These are phyloP conservation scores for Aureobasidium musti DNA, from an alignment of 2,329 filamentous ascomycete species.

Conservation along the genomic window DNA sequence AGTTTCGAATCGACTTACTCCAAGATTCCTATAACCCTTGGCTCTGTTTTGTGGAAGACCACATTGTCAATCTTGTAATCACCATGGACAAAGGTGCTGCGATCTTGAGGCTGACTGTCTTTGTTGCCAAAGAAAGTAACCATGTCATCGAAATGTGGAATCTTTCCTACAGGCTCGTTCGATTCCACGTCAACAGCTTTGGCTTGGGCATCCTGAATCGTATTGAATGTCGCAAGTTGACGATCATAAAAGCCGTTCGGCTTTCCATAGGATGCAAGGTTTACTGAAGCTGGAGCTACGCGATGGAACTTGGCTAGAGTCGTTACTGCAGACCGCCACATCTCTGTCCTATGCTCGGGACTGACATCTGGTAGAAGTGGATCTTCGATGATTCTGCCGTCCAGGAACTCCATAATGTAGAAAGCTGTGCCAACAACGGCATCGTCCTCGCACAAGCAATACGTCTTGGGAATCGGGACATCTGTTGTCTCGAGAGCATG, in stretches of 20 bases:
- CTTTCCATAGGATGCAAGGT: conserved; percentile 73
- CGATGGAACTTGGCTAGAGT: conserved; percentile 85
- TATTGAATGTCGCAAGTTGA: conserved; percentile 79
- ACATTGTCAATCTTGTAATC: conserved; percentile 81
- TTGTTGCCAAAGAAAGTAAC: conserved; percentile 74
- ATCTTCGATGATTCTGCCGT: conserved; percentile 92
- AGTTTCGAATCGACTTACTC: conserved; percentile 51
- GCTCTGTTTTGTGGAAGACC: conserved; percentile 81
- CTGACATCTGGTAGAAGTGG: conserved; percentile 74
- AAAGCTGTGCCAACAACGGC: conserved; percentile 84
- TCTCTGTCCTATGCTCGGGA: conserved; percentile 67
- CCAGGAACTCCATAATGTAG: conserved; percentile 95
- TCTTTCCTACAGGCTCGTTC: conserved; percentile 70
- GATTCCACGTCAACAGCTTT: conserved; percentile 75
- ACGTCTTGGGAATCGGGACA: conserved; percentile 81
- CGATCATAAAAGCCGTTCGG: conserved; percentile 77
- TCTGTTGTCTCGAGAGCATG: conserved; percentile 76
- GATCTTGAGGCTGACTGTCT: conserved; percentile 70
- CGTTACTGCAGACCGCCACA: conserved; percentile 83
- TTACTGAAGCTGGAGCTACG: conserved; percentile 66
- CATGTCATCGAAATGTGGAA: conserved; percentile 82
- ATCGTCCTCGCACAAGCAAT: conserved; percentile 82
- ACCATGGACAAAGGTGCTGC: conserved; percentile 80
- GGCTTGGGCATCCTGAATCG: conserved; percentile 77
- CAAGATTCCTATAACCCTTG: conserved; percentile 85